Conservation (phyloP, 1,284 basidiomycete genomes). For the Hemileia vastatrix region DNA sequence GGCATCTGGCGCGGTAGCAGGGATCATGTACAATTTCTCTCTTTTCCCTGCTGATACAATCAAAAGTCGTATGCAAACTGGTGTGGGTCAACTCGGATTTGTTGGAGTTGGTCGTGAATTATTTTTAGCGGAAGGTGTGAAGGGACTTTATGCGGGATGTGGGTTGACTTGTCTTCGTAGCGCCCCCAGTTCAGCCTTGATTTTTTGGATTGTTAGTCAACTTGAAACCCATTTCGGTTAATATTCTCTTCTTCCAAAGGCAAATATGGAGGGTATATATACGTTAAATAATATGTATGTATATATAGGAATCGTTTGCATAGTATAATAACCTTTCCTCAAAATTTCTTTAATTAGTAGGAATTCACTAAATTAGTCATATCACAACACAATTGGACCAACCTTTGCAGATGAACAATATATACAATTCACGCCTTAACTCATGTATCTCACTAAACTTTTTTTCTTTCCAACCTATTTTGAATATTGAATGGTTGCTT, state of each 20-base stretch:
- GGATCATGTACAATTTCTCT: constrained; percentile 68
- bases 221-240: constrained; percentile 37
- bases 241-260: background rate
- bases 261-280: too few species aligned
- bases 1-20: constrained; percentile 71
- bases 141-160: constrained; percentile 83
- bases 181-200: constrained; percentile 79
- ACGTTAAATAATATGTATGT: too few species aligned
- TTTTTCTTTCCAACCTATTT: too few species aligned
- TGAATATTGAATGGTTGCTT: too few species aligned
- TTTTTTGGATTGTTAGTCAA: constrained; percentile 63
- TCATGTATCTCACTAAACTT: too few species aligned
- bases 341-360: too few species aligned
- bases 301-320: too few species aligned
- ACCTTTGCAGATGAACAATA: too few species aligned
- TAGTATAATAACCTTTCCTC: too few species aligned
- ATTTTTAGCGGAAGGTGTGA: constrained; percentile 65
- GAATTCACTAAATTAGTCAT: too few species aligned
- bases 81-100: constrained; percentile 52
- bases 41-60: constrained; percentile 88
- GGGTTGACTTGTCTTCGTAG: constrained; percentile 80
- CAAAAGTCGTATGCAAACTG: constrained; percentile 88
- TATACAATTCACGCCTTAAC: too few species aligned
- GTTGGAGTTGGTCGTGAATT: constrained; percentile 62
- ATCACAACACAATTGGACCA: too few species aligned